Conservation (phyloP, 139 green algal species). For the Volvox reticuliferus region DNA sequence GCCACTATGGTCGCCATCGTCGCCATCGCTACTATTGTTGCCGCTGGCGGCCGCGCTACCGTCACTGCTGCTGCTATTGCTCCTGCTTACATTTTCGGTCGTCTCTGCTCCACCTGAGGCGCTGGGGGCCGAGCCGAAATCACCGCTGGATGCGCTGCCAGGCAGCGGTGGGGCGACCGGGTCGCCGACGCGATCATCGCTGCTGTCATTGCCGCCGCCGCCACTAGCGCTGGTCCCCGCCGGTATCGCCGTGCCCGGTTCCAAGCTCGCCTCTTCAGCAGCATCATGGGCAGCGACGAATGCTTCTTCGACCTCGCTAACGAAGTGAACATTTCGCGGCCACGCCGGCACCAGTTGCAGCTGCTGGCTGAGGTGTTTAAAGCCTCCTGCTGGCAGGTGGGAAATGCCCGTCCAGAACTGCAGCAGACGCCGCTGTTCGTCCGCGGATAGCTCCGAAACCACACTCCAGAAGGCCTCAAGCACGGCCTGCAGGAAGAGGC, state of each 20-base stretch:
- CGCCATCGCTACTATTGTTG: no score
- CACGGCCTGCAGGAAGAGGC: background rate
- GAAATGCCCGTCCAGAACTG: conserved; percentile 45
- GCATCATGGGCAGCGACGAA: no score
- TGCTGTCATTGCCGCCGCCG: background rate
- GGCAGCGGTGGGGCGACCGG: no score
- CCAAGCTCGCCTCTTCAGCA: background rate
- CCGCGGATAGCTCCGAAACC: background rate
- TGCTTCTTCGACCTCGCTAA: background rate
- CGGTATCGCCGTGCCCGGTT: background rate
- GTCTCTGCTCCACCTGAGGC: background rate
- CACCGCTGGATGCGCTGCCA: no score
- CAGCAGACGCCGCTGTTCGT: conserved; percentile 35
- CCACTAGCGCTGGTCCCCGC: background rate
- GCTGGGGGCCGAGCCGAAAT: background rate
- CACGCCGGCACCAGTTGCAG: conserved; percentile 38
- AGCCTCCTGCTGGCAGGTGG: conserved; percentile 42
- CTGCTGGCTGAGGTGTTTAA: conserved; percentile 38
- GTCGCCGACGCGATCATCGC: background rate
- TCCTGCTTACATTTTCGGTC: background rate
- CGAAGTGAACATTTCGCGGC: background rate
- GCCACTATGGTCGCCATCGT: background rate
- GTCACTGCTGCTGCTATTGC: background rate
- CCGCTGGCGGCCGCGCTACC: background rate
- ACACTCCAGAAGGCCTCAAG: conserved; percentile 33